phyloP scores from a whole-genome alignment of 805 yeast species.

The Candida xiaguanensis region DNA sequence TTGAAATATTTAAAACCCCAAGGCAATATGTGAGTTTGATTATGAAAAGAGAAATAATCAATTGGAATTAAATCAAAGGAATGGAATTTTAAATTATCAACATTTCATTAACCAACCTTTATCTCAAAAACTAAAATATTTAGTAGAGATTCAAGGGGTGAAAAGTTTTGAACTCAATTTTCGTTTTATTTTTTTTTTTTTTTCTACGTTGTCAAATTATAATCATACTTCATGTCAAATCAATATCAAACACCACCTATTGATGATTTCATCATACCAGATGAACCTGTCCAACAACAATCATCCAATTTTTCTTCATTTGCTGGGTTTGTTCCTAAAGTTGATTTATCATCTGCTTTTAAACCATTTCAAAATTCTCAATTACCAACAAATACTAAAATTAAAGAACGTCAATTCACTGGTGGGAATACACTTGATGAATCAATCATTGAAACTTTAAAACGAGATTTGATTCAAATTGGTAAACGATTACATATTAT shows the following conservation, averaged over 20 bases:
- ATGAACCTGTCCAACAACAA: conserved; percentile 11
- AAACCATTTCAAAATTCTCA: conserved; percentile 24
- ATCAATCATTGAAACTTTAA: conserved; percentile 56
- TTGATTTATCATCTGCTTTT: conserved; percentile 33
- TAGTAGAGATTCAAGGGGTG: no score
- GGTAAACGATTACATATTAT: conserved; percentile 34
- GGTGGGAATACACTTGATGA: conserved; percentile 76
- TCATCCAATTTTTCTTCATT: conserved; percentile 10
- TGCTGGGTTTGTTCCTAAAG: conserved; percentile 23
- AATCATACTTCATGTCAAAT: neutral
- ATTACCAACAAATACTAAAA: conserved; percentile 19
- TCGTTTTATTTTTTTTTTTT: neutral
- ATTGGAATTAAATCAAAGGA: no score
- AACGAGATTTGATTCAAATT: conserved; percentile 34
- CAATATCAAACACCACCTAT: conserved; percentile 12
- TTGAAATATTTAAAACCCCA: no score
- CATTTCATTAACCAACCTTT: no score
- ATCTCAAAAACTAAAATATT: no score
- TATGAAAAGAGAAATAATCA: no score
- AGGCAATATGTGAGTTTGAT: no score
- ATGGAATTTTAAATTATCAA: no score
- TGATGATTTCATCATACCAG: conserved; percentile 36
- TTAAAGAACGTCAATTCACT: conserved; percentile 49
- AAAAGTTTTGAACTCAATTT: neutral
- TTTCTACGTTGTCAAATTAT: neutral